Base-by-base conservation (phyloP, 139 green algal species). In the Zygnema cylindricum region DNA sequence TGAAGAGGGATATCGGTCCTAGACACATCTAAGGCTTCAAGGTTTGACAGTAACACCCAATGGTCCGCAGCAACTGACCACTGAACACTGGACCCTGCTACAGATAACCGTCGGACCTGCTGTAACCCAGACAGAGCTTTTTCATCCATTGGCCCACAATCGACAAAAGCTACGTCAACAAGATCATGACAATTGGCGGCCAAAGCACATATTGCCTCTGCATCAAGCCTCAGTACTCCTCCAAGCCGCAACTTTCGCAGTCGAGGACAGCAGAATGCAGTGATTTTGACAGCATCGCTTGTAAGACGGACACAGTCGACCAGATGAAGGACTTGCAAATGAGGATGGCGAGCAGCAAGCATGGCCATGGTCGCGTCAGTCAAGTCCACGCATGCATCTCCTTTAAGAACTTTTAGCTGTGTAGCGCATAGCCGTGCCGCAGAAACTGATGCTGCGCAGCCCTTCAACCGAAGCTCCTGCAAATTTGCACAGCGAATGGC, bases 11-110 rank as follows among this genome's bases (percentile, higher is more conserved):
- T 85, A 40, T 84, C 73, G 11, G 71, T 73, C 21, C 73, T 38
- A 25, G 84, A 89, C 3, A 89, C 73, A 57, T 89, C 84, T 2
- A 89, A 0, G 32, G 23, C 84, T 22, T 40, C 55, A 21, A 89
- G 40, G 39, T 89, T 89, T 30, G 84, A 71, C 39, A 89, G 23
- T 42, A n/a, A 41, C 32, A 32, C 30, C 82, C 43, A 82, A 0
- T 42, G 63, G 39, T 82, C 41, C 11, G 39, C 78, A 25, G 42
- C 78, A 35, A 23, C 33, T 41, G 11, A 63, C 78, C 78, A 86
- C 35, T 32, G 30, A 35, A 86, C 78, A 16, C n/a, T 63, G 22
- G 78, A 86, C 16, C 78, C 78, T 69, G 78, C 41, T 38, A 86
- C 39, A 0, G 78, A 86, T 38, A 86, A 41, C 21, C 43, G n/a